A percentile compares a stretch with the other conserved stretches of the same genome.
Conservation (phyloP, 257 asterid species). For the Striga asiatica region DNA sequence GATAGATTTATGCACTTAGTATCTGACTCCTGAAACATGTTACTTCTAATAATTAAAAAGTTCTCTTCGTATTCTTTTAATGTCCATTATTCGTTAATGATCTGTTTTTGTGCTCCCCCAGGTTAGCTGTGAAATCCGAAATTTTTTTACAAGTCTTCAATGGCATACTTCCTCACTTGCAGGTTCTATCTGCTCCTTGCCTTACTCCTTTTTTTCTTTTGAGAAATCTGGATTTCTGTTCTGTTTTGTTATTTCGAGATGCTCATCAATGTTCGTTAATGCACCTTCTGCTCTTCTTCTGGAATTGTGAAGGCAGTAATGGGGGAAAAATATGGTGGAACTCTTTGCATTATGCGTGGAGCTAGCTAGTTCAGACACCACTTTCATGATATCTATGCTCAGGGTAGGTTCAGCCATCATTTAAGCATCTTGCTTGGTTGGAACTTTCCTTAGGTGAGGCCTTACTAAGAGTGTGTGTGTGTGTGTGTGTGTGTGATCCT, state of each 20-base stretch:
- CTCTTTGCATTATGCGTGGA: conserved; percentile 32
- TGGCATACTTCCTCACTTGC: conserved; percentile 58
- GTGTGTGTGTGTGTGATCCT: no score
- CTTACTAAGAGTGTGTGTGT: no score
- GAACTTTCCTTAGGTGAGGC: no score
- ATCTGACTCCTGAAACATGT: background rate
- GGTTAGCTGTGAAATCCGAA: conserved; percentile 60
- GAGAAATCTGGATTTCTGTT: background rate
- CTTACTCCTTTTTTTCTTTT: background rate
- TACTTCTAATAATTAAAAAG: background rate
- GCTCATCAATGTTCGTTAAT: background rate
- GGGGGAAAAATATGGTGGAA: conserved; percentile 73
- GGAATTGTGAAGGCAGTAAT: conserved; percentile 46
- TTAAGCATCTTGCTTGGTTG: no score
- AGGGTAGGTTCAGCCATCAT: no score
- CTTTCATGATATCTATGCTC: background rate
- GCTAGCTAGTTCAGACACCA: conserved; percentile 13
- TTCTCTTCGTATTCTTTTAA: background rate
- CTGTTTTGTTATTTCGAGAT: background rate
- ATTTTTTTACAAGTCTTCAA: conserved; percentile 40
- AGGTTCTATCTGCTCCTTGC: conserved; percentile 38
- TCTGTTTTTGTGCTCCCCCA: conserved; percentile 19
- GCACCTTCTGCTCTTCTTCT: conserved; percentile 3
- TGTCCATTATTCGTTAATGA: background rate
- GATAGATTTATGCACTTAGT: background rate